Base-by-base conservation (phyloP, 2,329 filamentous ascomycete genomes). In the Alternaria gaisen region DNA sequence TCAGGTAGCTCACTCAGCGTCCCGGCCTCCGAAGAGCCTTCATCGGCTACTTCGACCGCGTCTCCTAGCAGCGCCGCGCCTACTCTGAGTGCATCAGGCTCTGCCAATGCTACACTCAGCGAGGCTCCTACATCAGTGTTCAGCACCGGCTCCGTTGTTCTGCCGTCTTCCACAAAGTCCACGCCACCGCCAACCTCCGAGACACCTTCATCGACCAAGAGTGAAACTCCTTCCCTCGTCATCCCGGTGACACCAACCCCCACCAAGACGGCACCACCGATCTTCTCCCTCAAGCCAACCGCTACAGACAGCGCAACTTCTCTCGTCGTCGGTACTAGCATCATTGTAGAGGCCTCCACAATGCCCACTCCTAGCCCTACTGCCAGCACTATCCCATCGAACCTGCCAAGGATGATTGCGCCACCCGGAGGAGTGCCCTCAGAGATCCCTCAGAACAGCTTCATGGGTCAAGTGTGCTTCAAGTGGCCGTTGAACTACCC, bases 401-500 rank as follows among this genome's bases (percentile, higher is more conserved):
- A 83, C 36, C 84, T 96, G 60, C 93, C 93, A 20, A 88, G 87
- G 71, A 86, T 91, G 43, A 94, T 97, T 66, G 87, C 89, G 28
- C 92, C 93, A 9, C 86, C 88, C 41, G 84, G 86, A 57, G 86
- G 86, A 30, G 83, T 86, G 50, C 82, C 84, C 20, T 61, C 80
- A 5, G 63, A 69, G 8, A 77, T 83, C 18, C 91, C 92, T 0
- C 80, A 83, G 4, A 91, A 91, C 68, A 88, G 87, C 1, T 88
- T 87, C 4, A 80, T 91, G 69, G 90, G 97, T 68, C 93, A 97
- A 76, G 85, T 98, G 64, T 95, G 91, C 34, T 97, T 98, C 85
- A 83, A 87, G 53, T 90, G 88, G 73, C 86, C 87, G 1, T 85
- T 97, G 69, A 94, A 96, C 81, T 99, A 95, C 78, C 82, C 86